Conservation (phyloP, 2,329 filamentous ascomycete species). For the Aureobasidium musti region DNA sequence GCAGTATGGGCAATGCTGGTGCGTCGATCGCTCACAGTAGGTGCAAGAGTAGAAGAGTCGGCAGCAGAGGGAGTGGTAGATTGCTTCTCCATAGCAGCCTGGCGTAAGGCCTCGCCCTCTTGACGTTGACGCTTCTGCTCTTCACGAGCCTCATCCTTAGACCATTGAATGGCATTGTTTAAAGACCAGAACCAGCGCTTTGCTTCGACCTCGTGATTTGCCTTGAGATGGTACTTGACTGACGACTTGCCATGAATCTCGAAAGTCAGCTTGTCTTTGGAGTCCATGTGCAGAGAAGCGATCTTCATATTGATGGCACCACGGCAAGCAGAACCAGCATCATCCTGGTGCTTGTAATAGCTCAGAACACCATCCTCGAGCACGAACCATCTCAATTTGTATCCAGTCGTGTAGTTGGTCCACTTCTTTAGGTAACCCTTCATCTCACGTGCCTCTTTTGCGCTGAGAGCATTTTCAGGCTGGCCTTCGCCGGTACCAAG, state of each 20-base stretch:
- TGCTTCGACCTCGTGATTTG: conserved; percentile 96
- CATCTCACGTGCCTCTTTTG: conserved; percentile 92
- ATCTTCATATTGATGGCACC: conserved; percentile 99
- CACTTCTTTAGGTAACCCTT: conserved; percentile 99
- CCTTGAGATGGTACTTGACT: conserved; percentile 96
- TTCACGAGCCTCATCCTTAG: conserved; percentile 93
- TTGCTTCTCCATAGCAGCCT: conserved; percentile 46
- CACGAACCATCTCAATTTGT: conserved; percentile 97
- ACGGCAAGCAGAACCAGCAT: conserved; percentile 91
- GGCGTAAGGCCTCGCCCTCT: conserved; percentile 72
- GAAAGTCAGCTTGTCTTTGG: conserved; percentile 95
- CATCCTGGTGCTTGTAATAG: conserved; percentile 99
- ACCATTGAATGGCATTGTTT: conserved; percentile 98
- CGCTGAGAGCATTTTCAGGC: conserved; percentile 60
- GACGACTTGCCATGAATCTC: conserved; percentile 98
- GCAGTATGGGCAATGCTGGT: conserved; percentile 3
- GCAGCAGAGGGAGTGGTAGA: background rate
- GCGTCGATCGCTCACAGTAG: conserved; percentile 9
- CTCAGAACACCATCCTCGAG: conserved; percentile 95
- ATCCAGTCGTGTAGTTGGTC: conserved; percentile 98
- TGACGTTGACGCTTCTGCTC: conserved; percentile 76
- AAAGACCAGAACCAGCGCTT: conserved; percentile 99
- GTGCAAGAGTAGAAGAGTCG: conserved; percentile 15
- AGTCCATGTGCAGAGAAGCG: conserved; percentile 89
- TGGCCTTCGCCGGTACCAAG: conserved; percentile 54